phyloP scores from a whole-genome alignment of 805 yeast species.

The Pichia sporocuriosa region DNA sequence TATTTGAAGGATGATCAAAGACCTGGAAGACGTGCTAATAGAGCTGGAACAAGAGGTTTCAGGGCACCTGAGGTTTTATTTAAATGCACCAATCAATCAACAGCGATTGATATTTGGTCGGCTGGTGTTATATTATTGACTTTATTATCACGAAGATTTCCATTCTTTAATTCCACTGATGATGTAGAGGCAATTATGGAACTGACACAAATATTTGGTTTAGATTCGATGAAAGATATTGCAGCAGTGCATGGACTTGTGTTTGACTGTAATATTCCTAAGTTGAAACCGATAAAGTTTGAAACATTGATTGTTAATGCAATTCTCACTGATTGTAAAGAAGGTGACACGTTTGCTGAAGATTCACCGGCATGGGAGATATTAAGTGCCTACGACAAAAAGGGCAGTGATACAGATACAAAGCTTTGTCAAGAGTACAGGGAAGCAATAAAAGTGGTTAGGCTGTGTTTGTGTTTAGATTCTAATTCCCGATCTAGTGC shows the following conservation, averaged over 20 bases:
- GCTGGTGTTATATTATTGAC: slow-evolving; percentile 85
- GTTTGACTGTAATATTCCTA: slow-evolving; percentile 57
- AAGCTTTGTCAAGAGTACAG: slow-evolving; percentile 33
- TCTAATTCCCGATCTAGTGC: slow-evolving; percentile 53
- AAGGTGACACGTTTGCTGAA: slow-evolving; percentile 55
- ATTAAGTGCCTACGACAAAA: slow-evolving; percentile 40
- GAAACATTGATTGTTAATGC: slow-evolving; percentile 38
- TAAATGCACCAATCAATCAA: slow-evolving; percentile 77
- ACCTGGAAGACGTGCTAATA: slow-evolving; percentile 85
- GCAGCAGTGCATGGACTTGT: slow-evolving; percentile 87
- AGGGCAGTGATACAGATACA: slow-evolving; percentile 33
- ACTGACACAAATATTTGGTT: slow-evolving; percentile 74
- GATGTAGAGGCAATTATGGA: slow-evolving; percentile 90
- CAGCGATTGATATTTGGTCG: slow-evolving; percentile 86
- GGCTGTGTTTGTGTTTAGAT: slow-evolving; percentile 52
- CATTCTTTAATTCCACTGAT: slow-evolving; percentile 89
- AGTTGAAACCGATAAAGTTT: slow-evolving; percentile 37
- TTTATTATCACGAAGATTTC: slow-evolving; percentile 72
- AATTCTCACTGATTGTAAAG: slow-evolving; percentile 38
- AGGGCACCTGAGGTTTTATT: slow-evolving; percentile 90
- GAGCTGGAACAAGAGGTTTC: slow-evolving; percentile 95
- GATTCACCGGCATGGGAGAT: slow-evolving; percentile 71
- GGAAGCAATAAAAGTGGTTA: slow-evolving; percentile 48
- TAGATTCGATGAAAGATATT: slow-evolving; percentile 60
- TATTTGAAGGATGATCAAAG: slow-evolving; percentile 84